Evolutionary conservation across 805 yeast species (phyloP), one percentile per base, ranked within the genome.

Genomic region (Lipomyces anomalus): DNA sequence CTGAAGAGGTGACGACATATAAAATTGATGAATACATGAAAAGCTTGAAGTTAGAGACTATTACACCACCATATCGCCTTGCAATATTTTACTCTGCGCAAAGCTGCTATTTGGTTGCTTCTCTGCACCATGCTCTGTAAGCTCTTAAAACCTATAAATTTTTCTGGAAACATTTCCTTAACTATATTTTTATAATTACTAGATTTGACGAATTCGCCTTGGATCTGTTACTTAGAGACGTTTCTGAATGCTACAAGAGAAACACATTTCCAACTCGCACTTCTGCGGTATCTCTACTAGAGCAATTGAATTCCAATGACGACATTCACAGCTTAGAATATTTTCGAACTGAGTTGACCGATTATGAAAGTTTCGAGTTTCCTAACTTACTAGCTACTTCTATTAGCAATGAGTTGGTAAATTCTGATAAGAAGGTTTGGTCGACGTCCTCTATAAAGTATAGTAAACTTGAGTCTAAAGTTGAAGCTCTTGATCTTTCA

Each of bases 41-140:
- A n/a, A n/a, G 16, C 3, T 23, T 35, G 24, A n/a, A 6, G n/a
- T 29, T 32, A 21, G 39, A 35, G 11, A 17, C 9, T 28, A 13
- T 34, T 2, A n/a, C 11, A 35, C 44, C 46, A 13, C 47, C 52
- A 6, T 44, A 48, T 26, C 13, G 16, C 13, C 5, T 48, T 4
- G 24, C 46, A 4, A 3, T 40, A 5, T 30, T 48, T 13, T 6
- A 23, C 6, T 22, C 42, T 17, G 17, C 6, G 6, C 32, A 29
- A 4, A 36, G 33, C 13, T 9, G n/a, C 16, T 46, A 29, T 34
- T 11, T 49, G 16, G 41, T 35, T 35, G 23, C 46, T 1, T 39
- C 24, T 9, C 37, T 53, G 42, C 57, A 53, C 34, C 57, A 53
- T 29, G 48, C 52, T 1, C 33, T 53, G 47, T 53, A 41, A 38